Percentiles rank a stretch among this genome's conserved stretches.
phyloP scores from a whole-genome alignment of 2,329 filamentous ascomycete genomes.

The Phialocephala subalpina region DNA sequence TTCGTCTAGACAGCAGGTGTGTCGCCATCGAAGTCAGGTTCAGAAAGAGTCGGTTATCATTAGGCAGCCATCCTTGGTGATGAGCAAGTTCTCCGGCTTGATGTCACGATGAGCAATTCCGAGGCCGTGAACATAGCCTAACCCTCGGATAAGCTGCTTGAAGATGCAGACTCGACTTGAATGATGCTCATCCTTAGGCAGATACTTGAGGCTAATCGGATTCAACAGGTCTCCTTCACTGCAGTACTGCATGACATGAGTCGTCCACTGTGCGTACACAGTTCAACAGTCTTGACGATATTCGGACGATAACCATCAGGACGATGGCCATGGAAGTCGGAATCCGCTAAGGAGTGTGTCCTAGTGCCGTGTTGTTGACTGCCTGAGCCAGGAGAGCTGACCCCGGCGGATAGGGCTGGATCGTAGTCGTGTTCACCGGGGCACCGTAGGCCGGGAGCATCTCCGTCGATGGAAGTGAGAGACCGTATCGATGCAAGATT shows the following conservation, averaged over 20 bases:
- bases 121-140: slow-evolving; percentile 82
- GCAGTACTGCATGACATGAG: slow-evolving; percentile 95
- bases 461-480: slow-evolving; percentile 96
- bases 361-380: no score
- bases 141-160: slow-evolving; percentile 85
- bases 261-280: slow-evolving; percentile 80
- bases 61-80: slow-evolving; percentile 80
- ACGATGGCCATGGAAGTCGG: no score
- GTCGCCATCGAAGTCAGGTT: no score
- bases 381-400: no score
- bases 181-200: slow-evolving; percentile 69
- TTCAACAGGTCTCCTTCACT: slow-evolving; percentile 81
- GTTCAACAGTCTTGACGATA: slow-evolving; percentile 76
- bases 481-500: slow-evolving; percentile 97
- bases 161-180: slow-evolving; percentile 83
- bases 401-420: no score
- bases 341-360: no score
- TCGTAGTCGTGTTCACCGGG: no score
- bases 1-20: no score
- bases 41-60: slow-evolving; percentile 90
- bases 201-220: slow-evolving; percentile 75
- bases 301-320: slow-evolving; percentile 77
- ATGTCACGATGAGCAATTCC: slow-evolving; percentile 92
- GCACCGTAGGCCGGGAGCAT: no score
- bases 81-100: slow-evolving; percentile 86